Evolutionary conservation across 2,329 filamentous ascomycete genomes (phyloP).

Genomic region (Thielaviopsis punctulata): DNA sequence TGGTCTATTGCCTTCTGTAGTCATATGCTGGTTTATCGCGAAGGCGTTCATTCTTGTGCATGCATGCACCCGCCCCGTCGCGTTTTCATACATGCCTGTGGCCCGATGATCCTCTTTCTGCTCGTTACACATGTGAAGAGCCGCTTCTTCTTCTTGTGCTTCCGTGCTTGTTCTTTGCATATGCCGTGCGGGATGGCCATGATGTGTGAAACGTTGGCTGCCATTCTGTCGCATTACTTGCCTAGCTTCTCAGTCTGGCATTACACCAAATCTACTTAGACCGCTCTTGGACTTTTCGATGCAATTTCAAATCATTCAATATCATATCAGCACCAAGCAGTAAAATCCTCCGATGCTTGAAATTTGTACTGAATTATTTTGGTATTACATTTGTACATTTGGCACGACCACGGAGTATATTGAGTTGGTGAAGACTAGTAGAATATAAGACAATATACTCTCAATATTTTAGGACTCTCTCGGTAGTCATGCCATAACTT

Average conservation of each 20-base stretch:
- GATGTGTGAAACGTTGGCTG: not conserved
- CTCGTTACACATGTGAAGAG: not conserved
- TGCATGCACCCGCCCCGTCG: not conserved
- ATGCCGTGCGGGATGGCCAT: not conserved
- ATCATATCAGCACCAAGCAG: too few species aligned
- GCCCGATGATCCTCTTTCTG: not conserved
- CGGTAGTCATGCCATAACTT: not conserved
- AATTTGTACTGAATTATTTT: too few species aligned
- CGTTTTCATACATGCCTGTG: not conserved
- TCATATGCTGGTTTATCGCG: not conserved
- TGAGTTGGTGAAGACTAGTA: too few species aligned
- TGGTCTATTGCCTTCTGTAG: too few species aligned
- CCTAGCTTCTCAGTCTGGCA: not conserved
- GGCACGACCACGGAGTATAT: too few species aligned
- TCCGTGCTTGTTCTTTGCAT: not conserved
- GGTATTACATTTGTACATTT: too few species aligned
- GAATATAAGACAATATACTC: too few species aligned
- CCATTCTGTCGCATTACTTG: not conserved
- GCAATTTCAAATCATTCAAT: not conserved
- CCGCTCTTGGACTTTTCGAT: not conserved
- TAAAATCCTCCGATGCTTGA: too few species aligned
- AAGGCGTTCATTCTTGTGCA: not conserved
- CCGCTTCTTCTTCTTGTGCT: not conserved
- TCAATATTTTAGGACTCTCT: not conserved
- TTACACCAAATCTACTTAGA: not conserved